Conservation (phyloP, 768 basidiomycete species). For the Chalciporus pseudorubinellus region DNA sequence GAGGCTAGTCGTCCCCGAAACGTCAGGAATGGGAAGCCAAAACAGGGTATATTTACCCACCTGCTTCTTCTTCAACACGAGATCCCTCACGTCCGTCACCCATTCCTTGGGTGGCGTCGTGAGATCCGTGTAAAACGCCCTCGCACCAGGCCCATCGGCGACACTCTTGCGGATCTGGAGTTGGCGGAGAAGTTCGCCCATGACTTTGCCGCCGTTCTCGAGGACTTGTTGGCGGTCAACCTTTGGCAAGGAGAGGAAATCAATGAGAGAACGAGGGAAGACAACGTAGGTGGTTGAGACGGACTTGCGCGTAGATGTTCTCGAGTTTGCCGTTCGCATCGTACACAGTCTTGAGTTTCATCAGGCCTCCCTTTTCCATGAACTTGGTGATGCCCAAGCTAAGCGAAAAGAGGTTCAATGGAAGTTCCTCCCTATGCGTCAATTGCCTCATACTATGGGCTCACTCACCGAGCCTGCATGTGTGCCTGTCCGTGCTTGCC, state of each 20-base stretch:
- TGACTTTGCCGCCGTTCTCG: conserved; percentile 58
- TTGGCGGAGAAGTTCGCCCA: conserved; percentile 73
- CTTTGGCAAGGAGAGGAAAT: conserved; percentile 32
- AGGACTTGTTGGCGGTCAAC: conserved; percentile 72
- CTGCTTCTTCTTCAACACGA: conserved; percentile 78
- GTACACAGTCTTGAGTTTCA: conserved; percentile 65
- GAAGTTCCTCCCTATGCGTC: not conserved
- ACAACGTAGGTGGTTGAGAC: conserved; percentile 18
- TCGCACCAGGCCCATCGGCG: conserved; percentile 79
- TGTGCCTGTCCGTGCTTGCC: conserved; percentile 87
- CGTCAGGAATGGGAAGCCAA: no score
- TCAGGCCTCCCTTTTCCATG: conserved; percentile 69
- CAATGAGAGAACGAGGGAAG: not conserved
- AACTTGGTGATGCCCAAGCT: conserved; percentile 83
- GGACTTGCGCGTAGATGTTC: conserved; percentile 67
- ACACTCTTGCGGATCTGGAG: conserved; percentile 85
- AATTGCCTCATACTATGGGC: not conserved
- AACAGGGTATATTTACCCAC: conserved; percentile 39
- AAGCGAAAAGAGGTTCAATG: not conserved
- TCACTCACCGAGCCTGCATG: conserved; percentile 79
- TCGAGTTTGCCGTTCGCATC: conserved; percentile 55
- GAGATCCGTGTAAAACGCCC: conserved; percentile 73
- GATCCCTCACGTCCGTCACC: conserved; percentile 72
- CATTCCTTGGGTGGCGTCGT: conserved; percentile 71
- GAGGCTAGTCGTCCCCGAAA: no score